Evolutionary conservation across 2,329 filamentous ascomycete species (phyloP), one percentile per base, ranked within the genome.

Genomic region (Neoascochyta sp.): DNA sequence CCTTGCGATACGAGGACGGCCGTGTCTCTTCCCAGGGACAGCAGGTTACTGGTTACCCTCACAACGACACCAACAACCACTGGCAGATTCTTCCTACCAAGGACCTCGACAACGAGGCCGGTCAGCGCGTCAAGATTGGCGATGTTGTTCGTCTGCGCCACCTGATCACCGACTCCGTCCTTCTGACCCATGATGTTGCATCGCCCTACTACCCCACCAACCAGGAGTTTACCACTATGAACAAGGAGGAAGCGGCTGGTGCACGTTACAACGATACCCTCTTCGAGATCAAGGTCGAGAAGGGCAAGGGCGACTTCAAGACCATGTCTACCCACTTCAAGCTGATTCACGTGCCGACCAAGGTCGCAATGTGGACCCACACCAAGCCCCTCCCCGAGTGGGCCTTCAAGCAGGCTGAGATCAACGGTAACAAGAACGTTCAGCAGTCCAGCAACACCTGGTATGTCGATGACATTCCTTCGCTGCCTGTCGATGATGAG

Each of bases 321-420:
- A 90, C 84, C 40, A 77, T 95, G 59, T 81, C 90, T 7, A 83
- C 87, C 40, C 85, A 95, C 67, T 95, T 98, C 77, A 96, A 95
- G 69, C 76, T 98, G 38, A 78, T 98, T 50, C 92, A 98, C 65
- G 80, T 85, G 55, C 88, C 90, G 6, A 93, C 87, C 63, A 94
- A 93, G 64, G 92, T 98, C 28, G 90, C 92, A 45, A 94, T 98
- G 90, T 98, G 92, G 92, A 98, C 92, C 16, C 90, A 96, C 64
- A 84, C 84, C 19, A 92, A 81, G 37, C 86, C 92, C 27, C 78
- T 98, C n/a, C 92, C 92, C 4, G 92, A 98, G 4, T 98, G 92
- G 92, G 92, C 76, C 15, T 90, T 85, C 70, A 92, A 93, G 64
- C 92, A 98, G 65, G 90, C 94, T 56, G 92, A 98, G 63, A 95